A percentile compares a stretch with the other conserved stretches of the same genome.
Evolutionary conservation across 2,329 filamentous ascomycete species (phyloP).

Genomic region (Bipolaris cookei): DNA sequence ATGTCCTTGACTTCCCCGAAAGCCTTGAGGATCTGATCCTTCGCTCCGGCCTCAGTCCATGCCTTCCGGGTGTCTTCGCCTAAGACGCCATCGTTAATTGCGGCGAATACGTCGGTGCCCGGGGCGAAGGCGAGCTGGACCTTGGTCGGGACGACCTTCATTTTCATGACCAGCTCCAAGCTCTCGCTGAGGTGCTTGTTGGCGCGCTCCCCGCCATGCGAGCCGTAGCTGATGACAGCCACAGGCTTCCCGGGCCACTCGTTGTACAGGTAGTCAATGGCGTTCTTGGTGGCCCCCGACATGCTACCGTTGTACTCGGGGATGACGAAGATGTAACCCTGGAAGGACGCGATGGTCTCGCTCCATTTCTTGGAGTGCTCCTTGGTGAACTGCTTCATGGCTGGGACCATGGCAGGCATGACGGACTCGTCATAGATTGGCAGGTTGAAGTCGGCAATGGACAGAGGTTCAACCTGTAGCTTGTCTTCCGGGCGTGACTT

Average conservation of each 20-base stretch:
- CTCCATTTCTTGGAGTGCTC: slow-evolving; percentile 57
- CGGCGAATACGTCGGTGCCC: slow-evolving; percentile 7
- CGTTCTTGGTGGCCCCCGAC: slow-evolving; percentile 64
- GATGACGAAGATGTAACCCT: slow-evolving; percentile 59
- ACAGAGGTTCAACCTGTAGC: slow-evolving; percentile 9
- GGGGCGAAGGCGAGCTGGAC: slow-evolving; percentile 11
- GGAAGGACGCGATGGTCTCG: slow-evolving; percentile 52
- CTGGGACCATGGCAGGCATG: slow-evolving; percentile 51
- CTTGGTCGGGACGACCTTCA: slow-evolving; percentile 15
- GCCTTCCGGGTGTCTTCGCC: slow-evolving; percentile 11
- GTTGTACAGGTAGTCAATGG: slow-evolving; percentile 66
- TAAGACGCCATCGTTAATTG: slow-evolving; percentile 9
- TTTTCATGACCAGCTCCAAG: slow-evolving; percentile 13
- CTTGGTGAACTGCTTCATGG: slow-evolving; percentile 46
- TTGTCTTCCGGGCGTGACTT: slow-evolving; percentile 13
- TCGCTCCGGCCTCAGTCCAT: slow-evolving; percentile 11
- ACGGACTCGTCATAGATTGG: slow-evolving; percentile 56
- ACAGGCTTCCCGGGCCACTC: slow-evolving; percentile 65
- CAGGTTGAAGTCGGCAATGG: slow-evolving; percentile 50
- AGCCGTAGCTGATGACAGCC: slow-evolving; percentile 62
- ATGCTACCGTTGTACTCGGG: slow-evolving; percentile 65
- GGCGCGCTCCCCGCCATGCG: slow-evolving; percentile 47
- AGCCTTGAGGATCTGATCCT: slow-evolving; percentile 14
- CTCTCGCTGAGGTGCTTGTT: slow-evolving; percentile 13
- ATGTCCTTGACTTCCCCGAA: slow-evolving; percentile 11